A percentile compares a stretch with the other conserved stretches of the same genome.
phyloP scores from a whole-genome alignment of 139 green algal genomes.

The Nannochloris sp. region DNA sequence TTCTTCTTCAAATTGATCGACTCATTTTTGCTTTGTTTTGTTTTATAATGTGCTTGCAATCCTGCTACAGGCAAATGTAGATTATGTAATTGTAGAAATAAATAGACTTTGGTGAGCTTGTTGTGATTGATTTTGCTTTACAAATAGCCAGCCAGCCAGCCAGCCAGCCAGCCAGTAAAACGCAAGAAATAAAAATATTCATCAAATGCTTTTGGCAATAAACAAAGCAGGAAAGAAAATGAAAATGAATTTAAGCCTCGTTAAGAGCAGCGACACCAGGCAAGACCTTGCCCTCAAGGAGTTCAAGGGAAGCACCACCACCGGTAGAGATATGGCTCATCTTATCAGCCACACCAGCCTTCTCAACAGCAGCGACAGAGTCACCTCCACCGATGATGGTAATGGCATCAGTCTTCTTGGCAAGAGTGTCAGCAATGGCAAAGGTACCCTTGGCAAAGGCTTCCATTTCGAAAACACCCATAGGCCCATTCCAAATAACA shows the following conservation, averaged over 20 bases:
- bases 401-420: slow-evolving; percentile 54
- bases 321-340: slow-evolving; percentile 95
- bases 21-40: no score
- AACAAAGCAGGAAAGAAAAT: background rate
- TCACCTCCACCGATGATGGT: slow-evolving; percentile 95
- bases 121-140: no score
- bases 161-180: no score
- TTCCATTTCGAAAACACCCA: slow-evolving; percentile 97
- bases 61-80: no score
- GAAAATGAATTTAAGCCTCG: slow-evolving; percentile 52
- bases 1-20: no score
- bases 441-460: slow-evolving; percentile 89
- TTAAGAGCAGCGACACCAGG: slow-evolving; percentile 92
- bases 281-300: slow-evolving; percentile 98
- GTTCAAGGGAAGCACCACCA: slow-evolving; percentile 93
- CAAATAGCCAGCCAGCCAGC: no score
- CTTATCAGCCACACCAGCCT: slow-evolving; percentile 72
- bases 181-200: no score
- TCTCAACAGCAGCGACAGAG: slow-evolving; percentile 95
- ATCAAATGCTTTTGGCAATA: no score
- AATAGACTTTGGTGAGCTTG: no score
- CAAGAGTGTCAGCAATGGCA: slow-evolving; percentile 83
- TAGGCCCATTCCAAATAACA: slow-evolving; percentile 93
- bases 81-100: no score
- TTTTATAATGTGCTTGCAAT: no score